These are phyloP conservation scores for Ogataea ramenticola DNA, from an alignment of 805 yeast species.

Conservation along the genomic window DNA sequence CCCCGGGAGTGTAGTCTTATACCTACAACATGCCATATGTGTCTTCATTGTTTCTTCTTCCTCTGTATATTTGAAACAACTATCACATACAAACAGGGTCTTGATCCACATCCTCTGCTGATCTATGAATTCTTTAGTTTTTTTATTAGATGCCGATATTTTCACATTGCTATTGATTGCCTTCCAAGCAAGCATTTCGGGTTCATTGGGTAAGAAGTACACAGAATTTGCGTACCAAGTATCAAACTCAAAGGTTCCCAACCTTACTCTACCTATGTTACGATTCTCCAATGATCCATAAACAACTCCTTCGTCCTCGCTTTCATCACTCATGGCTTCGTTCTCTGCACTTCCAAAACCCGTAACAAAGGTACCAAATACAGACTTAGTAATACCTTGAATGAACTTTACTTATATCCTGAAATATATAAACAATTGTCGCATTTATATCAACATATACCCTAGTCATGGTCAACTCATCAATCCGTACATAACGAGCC, in stretches of 20 bases:
- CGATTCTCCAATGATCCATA: slow-evolving; percentile 59
- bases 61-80: slow-evolving; percentile 77
- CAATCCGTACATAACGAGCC: too few relatives aligned
- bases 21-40: slow-evolving; percentile 45
- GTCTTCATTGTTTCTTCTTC: slow-evolving; percentile 31
- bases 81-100: slow-evolving; percentile 63
- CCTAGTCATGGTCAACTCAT: too few relatives aligned
- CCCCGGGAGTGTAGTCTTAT: slow-evolving; percentile 46
- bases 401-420: too few relatives aligned
- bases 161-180: slow-evolving; percentile 18
- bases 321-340: slow-evolving; percentile 6
- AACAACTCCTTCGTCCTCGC: slow-evolving; percentile 29
- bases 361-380: too few relatives aligned
- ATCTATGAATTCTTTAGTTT: slow-evolving; percentile 8
- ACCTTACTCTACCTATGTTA: slow-evolving; percentile 57
- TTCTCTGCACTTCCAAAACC: too few relatives aligned
- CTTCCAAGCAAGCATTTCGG: slow-evolving; percentile 38
- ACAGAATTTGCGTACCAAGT: slow-evolving; percentile 91
- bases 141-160: slow-evolving; percentile 12
- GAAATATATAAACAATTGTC: too few relatives aligned
- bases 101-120: slow-evolving; percentile 44
- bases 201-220: slow-evolving; percentile 46
- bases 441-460: too few relatives aligned
- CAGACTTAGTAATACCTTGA: too few relatives aligned
- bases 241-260: slow-evolving; percentile 61